A percentile compares a stretch with the other conserved stretches of the same genome.
phyloP scores from a whole-genome alignment of 441 rosid genomes.

The Erodium chrysanthum region DNA sequence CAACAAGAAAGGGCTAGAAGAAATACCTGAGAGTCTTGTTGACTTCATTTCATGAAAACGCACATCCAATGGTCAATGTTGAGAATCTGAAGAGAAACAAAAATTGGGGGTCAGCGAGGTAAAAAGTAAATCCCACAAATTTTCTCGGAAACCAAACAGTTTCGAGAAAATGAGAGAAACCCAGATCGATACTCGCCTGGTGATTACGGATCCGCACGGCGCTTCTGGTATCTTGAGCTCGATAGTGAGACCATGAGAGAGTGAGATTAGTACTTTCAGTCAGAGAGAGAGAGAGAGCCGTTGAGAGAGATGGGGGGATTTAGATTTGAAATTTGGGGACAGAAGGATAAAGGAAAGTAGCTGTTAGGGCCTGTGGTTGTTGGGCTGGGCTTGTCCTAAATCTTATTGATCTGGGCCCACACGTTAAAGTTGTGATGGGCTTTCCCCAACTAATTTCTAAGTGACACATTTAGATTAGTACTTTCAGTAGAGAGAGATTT shows the following conservation, averaged over 20 bases:
- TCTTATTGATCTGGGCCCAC: neutral
- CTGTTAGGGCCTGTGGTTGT: neutral
- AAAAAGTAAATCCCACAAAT: neutral
- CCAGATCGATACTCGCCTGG: neutral
- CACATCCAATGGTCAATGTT: neutral
- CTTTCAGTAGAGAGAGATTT: too few relatives aligned
- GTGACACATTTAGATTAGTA: too few relatives aligned
- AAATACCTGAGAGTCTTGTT: neutral
- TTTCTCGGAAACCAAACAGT: conserved; percentile 5
- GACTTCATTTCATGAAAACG: neutral
- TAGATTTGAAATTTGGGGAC: conserved; percentile 3
- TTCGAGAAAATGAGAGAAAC: neutral
- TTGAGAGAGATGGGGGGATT: neutral
- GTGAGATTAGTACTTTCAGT: neutral
- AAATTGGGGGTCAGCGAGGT: neutral
- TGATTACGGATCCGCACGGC: neutral
- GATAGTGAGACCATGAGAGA: neutral
- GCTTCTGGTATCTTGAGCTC: neutral
- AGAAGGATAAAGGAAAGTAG: neutral
- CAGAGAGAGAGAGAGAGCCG: conserved; percentile 7
- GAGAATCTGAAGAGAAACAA: neutral
- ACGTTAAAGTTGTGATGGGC: neutral
- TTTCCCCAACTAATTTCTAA: too few relatives aligned
- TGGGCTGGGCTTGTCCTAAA: neutral
- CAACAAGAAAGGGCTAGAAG: neutral